Percentiles rank a stretch among this genome's conserved stretches.
Evolutionary conservation across 139 green algal genomes (phyloP).

Genomic region (Coccomyxa sp.): DNA sequence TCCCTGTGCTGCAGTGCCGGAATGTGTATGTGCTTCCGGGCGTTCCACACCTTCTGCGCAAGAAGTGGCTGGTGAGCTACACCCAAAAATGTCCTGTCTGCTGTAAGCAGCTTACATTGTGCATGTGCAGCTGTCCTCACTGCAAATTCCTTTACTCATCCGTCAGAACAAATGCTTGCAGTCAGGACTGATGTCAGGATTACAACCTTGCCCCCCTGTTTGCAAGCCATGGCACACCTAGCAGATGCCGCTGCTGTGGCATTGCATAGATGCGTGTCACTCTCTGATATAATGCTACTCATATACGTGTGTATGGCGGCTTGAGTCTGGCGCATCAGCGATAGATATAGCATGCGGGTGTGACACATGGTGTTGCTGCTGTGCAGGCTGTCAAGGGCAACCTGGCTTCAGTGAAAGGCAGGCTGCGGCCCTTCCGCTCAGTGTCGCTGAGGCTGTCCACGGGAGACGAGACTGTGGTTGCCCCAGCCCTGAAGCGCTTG

Average conservation of each 20-base stretch:
- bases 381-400: slow-evolving; percentile 16
- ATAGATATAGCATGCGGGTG: background rate
- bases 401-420: background rate
- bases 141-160: background rate
- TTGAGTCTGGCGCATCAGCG: background rate
- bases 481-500: slow-evolving; percentile 22
- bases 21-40: slow-evolving; percentile 85
- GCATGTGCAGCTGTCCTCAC: background rate
- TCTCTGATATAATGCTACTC: background rate
- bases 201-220: background rate
- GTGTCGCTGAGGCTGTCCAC: slow-evolving; percentile 39
- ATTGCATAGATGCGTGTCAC: too few species aligned
- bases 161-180: background rate
- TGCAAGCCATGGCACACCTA: background rate
- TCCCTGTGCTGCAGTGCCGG: slow-evolving; percentile 66
- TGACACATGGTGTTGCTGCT: background rate
- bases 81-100: too few species aligned
- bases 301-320: background rate
- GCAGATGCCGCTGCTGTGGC: background rate
- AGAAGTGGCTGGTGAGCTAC: slow-evolving; percentile 53
- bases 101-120: too few species aligned
- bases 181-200: background rate
- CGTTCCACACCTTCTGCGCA: slow-evolving; percentile 63
- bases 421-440: slow-evolving; percentile 55
- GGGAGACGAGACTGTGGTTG: slow-evolving; percentile 29